Percentiles rank a stretch among this genome's conserved stretches.
These are phyloP conservation scores for Umbelopsis sp. DNA, from an alignment of 371 early-diverging fungal species.

Conservation along the genomic window DNA sequence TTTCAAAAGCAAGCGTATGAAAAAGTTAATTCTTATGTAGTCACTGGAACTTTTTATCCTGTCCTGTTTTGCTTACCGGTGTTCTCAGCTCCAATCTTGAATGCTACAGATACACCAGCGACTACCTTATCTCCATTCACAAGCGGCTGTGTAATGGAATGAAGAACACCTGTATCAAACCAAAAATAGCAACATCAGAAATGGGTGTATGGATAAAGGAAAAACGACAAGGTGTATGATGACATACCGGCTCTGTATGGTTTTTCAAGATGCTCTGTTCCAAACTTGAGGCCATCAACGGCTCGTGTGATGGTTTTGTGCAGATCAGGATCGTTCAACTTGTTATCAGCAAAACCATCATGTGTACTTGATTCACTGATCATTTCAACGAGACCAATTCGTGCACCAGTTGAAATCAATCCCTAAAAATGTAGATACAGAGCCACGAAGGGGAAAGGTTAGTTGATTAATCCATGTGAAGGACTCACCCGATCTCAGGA, in stretches of 20 bases:
- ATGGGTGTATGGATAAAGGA: too few species aligned
- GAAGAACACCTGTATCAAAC: conserved; percentile 44
- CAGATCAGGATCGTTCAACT: conserved; percentile 33
- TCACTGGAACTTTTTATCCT: background rate
- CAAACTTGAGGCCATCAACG: conserved; percentile 65
- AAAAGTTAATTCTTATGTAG: background rate
- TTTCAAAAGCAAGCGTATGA: background rate
- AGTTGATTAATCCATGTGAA: conserved; percentile 1
- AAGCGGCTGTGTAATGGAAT: conserved; percentile 58
- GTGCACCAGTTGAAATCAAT: conserved; percentile 53
- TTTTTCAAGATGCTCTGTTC: conserved; percentile 59
- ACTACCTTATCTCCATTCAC: conserved; percentile 32
- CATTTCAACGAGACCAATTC: conserved; percentile 64
- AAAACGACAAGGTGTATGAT: too few species aligned
- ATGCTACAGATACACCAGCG: conserved; percentile 62
- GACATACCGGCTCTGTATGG: conserved; percentile 66
- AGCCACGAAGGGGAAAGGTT: too few species aligned
- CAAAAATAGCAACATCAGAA: background rate
- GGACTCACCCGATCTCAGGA: background rate
- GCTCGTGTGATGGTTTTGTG: conserved; percentile 46
- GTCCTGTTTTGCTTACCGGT: conserved; percentile 30
- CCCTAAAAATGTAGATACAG: conserved; percentile 30
- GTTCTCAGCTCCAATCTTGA: conserved; percentile 54
- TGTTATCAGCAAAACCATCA: conserved; percentile 55
- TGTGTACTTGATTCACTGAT: conserved; percentile 53